These are phyloP conservation scores for Pseudopyricularia cyperi DNA, from an alignment of 2,329 filamentous ascomycete species.

Conservation along the genomic window DNA sequence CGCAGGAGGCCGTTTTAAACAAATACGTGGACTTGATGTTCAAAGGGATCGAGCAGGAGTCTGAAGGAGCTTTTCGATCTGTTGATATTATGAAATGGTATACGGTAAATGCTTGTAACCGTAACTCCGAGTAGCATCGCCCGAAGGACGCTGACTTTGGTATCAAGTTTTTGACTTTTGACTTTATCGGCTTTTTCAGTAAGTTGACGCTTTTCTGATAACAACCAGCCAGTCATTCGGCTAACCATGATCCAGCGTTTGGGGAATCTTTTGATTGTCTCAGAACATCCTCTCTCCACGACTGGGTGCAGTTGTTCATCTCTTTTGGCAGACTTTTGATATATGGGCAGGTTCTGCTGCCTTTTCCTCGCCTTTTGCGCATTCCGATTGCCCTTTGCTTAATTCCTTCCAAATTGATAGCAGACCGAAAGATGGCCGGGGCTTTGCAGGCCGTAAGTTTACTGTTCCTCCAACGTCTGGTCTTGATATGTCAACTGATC, in stretches of 20 bases:
- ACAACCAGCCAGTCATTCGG: too few relatives aligned
- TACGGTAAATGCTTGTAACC: not conserved
- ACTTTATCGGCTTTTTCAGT: slow-evolving; percentile 2
- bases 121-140: not conserved
- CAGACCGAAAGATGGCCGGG: not conserved
- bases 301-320: slow-evolving; percentile 2
- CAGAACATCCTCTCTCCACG: not conserved
- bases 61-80: not conserved
- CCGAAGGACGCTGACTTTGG: not conserved
- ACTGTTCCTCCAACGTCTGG: not conserved
- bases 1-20: slow-evolving; percentile 11
- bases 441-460: not conserved
- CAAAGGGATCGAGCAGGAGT: not conserved
- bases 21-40: slow-evolving; percentile 6
- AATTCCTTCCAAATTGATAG: not conserved
- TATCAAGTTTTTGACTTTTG: not conserved
- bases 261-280: slow-evolving; percentile 1
- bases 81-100: not conserved
- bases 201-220: not conserved
- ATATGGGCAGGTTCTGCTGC: not conserved
- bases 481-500: not conserved
- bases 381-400: not conserved
- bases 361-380: not conserved
- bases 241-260: not conserved
- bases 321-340: not conserved